Conservation (phyloP, 1,284 basidiomycete species). For the Vanrija sp. region DNA sequence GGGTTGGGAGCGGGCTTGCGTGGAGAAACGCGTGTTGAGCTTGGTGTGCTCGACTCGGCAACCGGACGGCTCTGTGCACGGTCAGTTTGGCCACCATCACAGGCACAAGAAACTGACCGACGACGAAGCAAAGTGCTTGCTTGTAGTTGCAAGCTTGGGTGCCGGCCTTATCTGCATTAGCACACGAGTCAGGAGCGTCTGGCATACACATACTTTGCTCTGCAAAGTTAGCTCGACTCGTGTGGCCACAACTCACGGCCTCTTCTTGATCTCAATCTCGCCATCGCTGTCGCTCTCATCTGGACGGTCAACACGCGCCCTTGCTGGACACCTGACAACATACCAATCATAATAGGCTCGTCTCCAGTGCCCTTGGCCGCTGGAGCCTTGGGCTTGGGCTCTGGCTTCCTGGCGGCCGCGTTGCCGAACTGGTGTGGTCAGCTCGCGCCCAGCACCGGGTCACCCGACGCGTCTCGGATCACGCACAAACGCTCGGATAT, state of each 20-base stretch:
- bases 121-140: slow-evolving; percentile 32
- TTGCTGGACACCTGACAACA: background rate
- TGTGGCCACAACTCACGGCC: slow-evolving; percentile 14
- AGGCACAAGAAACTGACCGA: slow-evolving; percentile 12
- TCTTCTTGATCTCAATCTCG: slow-evolving; percentile 23
- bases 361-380: slow-evolving; percentile 1
- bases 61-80: slow-evolving; percentile 9
- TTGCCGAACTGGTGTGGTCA: slow-evolving; percentile 9
- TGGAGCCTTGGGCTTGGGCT: background rate
- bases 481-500: slow-evolving; percentile 32
- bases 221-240: background rate
- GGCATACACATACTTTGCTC: background rate
- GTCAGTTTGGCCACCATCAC: background rate
- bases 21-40: slow-evolving; percentile 8
- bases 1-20: background rate
- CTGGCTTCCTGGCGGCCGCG: slow-evolving; percentile 27
- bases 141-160: slow-evolving; percentile 19
- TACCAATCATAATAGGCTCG: slow-evolving; percentile 11
- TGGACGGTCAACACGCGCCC: slow-evolving; percentile 4
- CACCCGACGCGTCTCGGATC: background rate
- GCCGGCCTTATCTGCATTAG: background rate
- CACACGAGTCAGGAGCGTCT: too few relatives aligned
- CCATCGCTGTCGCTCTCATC: slow-evolving; percentile 45
- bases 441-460: too few relatives aligned
- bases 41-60: slow-evolving; percentile 8